A percentile compares a stretch with the other conserved stretches of the same genome.
phyloP scores from a whole-genome alignment of 2,329 filamentous ascomycete species.

The Leptosphaerulina australis region DNA sequence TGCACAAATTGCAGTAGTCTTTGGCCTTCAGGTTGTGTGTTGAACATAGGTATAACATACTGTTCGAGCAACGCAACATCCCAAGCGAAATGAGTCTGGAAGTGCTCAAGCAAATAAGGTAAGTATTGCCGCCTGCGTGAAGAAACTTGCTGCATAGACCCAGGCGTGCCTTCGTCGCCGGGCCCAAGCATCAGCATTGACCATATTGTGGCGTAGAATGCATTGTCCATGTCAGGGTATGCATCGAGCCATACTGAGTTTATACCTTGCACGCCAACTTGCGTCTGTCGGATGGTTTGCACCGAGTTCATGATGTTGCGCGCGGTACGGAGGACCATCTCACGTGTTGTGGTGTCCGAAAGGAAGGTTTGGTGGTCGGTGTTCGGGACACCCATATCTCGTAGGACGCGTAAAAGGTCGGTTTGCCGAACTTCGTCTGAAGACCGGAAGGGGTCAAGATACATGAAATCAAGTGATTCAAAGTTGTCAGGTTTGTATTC shows the following conservation, averaged over 20 bases:
- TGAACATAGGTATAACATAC: slow-evolving; percentile 68
- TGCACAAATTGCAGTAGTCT: slow-evolving; percentile 61
- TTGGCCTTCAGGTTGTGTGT: slow-evolving; percentile 59
- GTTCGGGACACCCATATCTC: slow-evolving; percentile 55
- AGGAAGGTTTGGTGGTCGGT: slow-evolving; percentile 61
- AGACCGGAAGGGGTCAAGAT: slow-evolving; percentile 80
- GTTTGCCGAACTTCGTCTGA: slow-evolving; percentile 68
- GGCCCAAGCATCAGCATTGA: slow-evolving; percentile 57
- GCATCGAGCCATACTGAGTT: slow-evolving; percentile 35
- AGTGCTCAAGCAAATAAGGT: slow-evolving; percentile 67
- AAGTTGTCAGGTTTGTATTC: slow-evolving; percentile 39
- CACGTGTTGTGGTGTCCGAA: slow-evolving; percentile 65
- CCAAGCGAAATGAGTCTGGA: slow-evolving; percentile 70
- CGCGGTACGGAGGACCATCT: slow-evolving; percentile 75
- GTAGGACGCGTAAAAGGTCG: slow-evolving; percentile 66
- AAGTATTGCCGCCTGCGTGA: slow-evolving; percentile 62
- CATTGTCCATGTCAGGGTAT: slow-evolving; percentile 60
- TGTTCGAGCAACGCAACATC: slow-evolving; percentile 74
- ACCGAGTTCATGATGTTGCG: slow-evolving; percentile 81
- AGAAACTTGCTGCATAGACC: slow-evolving; percentile 25
- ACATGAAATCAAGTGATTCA: slow-evolving; percentile 64
- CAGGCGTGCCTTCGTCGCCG: slow-evolving; percentile 31
- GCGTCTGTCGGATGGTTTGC: slow-evolving; percentile 53
- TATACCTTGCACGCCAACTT: slow-evolving; percentile 29
- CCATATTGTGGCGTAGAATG: slow-evolving; percentile 78